These are phyloP conservation scores for Glonium stellatum DNA, from an alignment of 495 filamentous ascomycete genomes.

Conservation along the genomic window DNA sequence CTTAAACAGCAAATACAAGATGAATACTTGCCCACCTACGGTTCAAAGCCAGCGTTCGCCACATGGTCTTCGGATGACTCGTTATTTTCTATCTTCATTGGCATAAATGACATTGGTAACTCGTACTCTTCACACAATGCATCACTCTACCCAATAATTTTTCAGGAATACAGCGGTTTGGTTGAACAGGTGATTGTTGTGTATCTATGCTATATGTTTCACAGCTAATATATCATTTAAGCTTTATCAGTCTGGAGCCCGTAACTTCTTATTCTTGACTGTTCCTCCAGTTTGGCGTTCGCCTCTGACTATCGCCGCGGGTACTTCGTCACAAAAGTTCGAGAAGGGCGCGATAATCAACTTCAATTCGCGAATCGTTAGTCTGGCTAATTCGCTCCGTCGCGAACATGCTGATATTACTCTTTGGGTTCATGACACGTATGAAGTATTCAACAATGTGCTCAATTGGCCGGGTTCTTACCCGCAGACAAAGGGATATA, in stretches of 20 bases:
- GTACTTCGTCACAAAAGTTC: conserved; percentile 2
- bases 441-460: conserved; percentile 27
- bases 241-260: conserved; percentile 54
- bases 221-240: not conserved
- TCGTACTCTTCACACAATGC: conserved; percentile 45
- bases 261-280: conserved; percentile 69
- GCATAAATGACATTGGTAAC: conserved; percentile 74
- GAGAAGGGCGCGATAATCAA: conserved; percentile 27
- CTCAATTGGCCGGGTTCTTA: conserved; percentile 28
- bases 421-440: conserved; percentile 32
- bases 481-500: conserved; percentile 36
- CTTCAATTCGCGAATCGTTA: conserved; percentile 29
- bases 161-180: conserved; percentile 50
- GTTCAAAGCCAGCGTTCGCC: conserved; percentile 37
- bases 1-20: conserved; percentile 53
- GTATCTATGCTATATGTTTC: not conserved
- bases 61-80: conserved; percentile 50
- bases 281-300: conserved; percentile 67
- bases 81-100: conserved; percentile 67
- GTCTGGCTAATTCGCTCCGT: conserved; percentile 20
- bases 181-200: conserved; percentile 42
- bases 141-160: conserved; percentile 48
- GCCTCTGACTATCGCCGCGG: conserved; percentile 42
- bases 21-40: conserved; percentile 44
- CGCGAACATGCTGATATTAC: conserved; percentile 21